Conservation (phyloP, 1,284 basidiomycete genomes). For the Cystobasidiaceae sp. region DNA sequence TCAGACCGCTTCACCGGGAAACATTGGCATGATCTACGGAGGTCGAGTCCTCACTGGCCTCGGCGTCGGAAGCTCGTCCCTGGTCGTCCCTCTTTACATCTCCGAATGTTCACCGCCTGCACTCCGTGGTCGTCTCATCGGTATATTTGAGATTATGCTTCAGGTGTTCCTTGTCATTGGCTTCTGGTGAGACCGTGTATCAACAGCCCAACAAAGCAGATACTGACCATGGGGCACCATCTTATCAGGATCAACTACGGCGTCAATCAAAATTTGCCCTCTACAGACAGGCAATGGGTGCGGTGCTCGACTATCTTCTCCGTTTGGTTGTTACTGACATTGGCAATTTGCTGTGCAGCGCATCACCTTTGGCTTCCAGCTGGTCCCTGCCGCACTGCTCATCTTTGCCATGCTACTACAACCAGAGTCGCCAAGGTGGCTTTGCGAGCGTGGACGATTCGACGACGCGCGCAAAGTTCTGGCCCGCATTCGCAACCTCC, state of each 20-base stretch:
- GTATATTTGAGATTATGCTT: constrained; percentile 43
- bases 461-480: constrained; percentile 40
- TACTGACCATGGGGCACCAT: constrained; percentile 34
- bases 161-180: constrained; percentile 43
- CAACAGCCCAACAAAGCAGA: background rate
- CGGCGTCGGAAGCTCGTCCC: constrained; percentile 37
- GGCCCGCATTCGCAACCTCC: constrained; percentile 34
- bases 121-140: constrained; percentile 44
- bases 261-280: constrained; percentile 26
- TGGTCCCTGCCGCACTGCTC: constrained; percentile 44
- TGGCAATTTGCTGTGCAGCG: too few relatives aligned
- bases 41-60: constrained; percentile 46
- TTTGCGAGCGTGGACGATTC: constrained; percentile 37
- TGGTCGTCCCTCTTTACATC: constrained; percentile 46
- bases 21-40: constrained; percentile 37
- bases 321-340: too few relatives aligned
- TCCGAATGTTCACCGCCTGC: constrained; percentile 44
- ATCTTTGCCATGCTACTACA: constrained; percentile 38
- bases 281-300: constrained; percentile 42
- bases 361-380: constrained; percentile 45
- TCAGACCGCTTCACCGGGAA: constrained; percentile 43
- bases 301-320: too few relatives aligned
- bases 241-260: constrained; percentile 45
- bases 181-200: constrained; percentile 36
- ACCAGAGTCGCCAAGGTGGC: constrained; percentile 45